Percentiles rank a stretch among this genome's conserved stretches.
Conservation (phyloP, 2,329 filamentous ascomycete species). For the Stachybotrys echinatus region DNA sequence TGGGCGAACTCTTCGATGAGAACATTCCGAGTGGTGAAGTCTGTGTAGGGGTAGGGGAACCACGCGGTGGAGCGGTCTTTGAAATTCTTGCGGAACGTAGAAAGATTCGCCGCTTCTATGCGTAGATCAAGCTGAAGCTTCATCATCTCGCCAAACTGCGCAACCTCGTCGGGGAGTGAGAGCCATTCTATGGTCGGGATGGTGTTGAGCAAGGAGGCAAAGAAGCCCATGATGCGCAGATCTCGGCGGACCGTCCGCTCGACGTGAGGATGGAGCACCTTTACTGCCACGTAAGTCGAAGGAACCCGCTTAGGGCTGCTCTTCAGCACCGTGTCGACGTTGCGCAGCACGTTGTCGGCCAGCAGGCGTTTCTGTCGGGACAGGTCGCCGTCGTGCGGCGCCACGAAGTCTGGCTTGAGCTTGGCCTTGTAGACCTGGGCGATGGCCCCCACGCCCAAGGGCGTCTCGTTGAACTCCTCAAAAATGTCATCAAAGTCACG, state of each 20-base stretch:
- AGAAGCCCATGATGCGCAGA: constrained; percentile 88
- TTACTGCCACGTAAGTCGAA: constrained; percentile 89
- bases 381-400: constrained; percentile 53
- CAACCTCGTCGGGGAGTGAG: constrained; percentile 88
- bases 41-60: constrained; percentile 91
- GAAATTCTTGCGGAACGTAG: constrained; percentile 86
- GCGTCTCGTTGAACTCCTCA: constrained; percentile 86
- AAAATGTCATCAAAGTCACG: constrained; percentile 86
- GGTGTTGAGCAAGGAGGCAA: constrained; percentile 75
- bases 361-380: constrained; percentile 37
- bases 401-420: constrained; percentile 71
- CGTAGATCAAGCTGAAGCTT: constrained; percentile 90
- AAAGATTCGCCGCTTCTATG: constrained; percentile 88
- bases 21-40: constrained; percentile 88
- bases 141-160: constrained; percentile 98
- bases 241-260: constrained; percentile 88
- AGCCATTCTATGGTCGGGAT: constrained; percentile 97
- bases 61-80: constrained; percentile 84
- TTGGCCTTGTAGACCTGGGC: constrained; percentile 97
- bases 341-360: constrained; percentile 66
- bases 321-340: constrained; percentile 82
- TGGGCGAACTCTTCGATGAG: constrained; percentile 94
- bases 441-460: constrained; percentile 90
- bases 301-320: constrained; percentile 80
- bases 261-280: constrained; percentile 88